phyloP scores from a whole-genome alignment of 2,329 filamentous ascomycete genomes.

The Mycocentrospora acerina region DNA sequence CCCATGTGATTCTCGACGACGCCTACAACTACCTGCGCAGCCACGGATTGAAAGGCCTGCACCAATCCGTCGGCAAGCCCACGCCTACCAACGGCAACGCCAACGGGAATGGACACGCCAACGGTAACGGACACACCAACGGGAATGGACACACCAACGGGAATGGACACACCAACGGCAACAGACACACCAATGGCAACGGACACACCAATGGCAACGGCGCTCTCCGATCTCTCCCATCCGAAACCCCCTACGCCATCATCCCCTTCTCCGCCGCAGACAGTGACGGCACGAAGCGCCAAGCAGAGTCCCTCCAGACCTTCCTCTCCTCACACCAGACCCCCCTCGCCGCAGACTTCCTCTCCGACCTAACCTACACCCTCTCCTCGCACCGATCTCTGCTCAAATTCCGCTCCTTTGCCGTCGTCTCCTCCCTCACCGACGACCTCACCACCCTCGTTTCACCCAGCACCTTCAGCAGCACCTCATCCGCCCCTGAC shows the following conservation, averaged over 20 bases:
- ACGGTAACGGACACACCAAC: no score
- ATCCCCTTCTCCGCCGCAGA: constrained; percentile 26
- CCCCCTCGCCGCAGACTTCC: not conserved
- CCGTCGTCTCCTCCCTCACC: constrained; percentile 4
- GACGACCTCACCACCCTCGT: constrained; percentile 3
- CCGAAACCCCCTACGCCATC: constrained; percentile 3
- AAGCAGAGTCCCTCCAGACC: constrained; percentile 2
- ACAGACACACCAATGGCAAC: no score
- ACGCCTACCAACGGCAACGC: constrained; percentile 20
- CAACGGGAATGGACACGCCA: no score
- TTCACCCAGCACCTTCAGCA: constrained; percentile 1
- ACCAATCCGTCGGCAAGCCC: no score
- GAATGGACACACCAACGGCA: no score
- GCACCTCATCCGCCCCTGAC: not conserved
- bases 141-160: no score
- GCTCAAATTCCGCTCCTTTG: constrained; percentile 12
- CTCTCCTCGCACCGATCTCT: constrained; percentile 23
- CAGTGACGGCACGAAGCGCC: constrained; percentile 5
- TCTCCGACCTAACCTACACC: constrained; percentile 22
- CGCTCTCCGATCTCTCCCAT: not conserved
- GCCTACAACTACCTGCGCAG: constrained; percentile 6
- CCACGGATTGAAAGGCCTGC: constrained; percentile 1
- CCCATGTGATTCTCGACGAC: constrained; percentile 19
- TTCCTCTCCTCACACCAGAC: not conserved
- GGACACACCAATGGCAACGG: constrained; percentile 1